These are phyloP conservation scores for Seiridium cupressi DNA, from an alignment of 2,329 filamentous ascomycete genomes.

Conservation along the genomic window DNA sequence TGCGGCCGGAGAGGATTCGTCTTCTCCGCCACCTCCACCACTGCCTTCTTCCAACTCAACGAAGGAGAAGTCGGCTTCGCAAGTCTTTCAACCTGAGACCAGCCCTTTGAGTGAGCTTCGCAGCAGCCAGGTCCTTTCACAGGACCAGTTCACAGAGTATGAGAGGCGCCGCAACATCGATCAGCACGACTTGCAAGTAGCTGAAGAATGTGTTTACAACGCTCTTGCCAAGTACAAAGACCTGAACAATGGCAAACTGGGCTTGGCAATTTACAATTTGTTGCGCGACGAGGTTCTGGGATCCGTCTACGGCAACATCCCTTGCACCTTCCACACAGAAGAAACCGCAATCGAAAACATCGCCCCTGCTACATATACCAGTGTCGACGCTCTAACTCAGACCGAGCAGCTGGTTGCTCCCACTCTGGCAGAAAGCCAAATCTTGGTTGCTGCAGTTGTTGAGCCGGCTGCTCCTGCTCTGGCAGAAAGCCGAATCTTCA, in stretches of 20 bases:
- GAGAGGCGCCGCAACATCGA: not conserved
- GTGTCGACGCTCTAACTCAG: no score
- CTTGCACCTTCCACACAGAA: not conserved
- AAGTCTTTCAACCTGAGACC: not conserved
- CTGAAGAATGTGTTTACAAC: not conserved
- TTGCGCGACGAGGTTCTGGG: not conserved
- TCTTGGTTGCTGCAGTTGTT: not conserved
- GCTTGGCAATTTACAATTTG: not conserved
- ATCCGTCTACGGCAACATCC: not conserved
- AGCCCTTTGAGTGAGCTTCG: not conserved
- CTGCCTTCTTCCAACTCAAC: not conserved
- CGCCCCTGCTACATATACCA: no score
- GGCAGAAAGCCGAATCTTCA: not conserved
- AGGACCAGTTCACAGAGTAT: not conserved
- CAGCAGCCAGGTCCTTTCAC: not conserved
- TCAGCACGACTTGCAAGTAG: not conserved
- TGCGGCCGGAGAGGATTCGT: not conserved
- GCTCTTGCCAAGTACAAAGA: not conserved
- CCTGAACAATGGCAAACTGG: not conserved
- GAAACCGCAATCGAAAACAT: not conserved
- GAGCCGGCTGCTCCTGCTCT: not conserved
- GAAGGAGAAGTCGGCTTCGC: not conserved
- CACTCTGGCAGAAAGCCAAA: not conserved
- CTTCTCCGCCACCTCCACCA: not conserved
- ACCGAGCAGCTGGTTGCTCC: not conserved